These are phyloP conservation scores for Penicillium ochrochloron DNA, from an alignment of 495 filamentous ascomycete species.

Conservation along the genomic window DNA sequence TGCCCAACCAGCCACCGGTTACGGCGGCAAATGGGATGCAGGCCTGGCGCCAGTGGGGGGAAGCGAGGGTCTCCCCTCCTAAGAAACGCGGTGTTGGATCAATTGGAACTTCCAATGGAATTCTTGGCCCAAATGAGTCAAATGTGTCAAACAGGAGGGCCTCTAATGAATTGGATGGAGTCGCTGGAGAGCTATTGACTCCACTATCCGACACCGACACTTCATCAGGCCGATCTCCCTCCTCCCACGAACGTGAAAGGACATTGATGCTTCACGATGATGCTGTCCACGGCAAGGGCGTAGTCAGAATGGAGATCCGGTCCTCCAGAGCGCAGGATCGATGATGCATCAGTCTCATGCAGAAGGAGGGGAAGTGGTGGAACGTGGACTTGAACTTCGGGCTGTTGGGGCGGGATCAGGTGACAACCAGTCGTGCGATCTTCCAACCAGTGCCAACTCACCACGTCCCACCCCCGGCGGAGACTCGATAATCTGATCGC, in stretches of 20 bases:
- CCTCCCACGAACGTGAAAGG: neutral
- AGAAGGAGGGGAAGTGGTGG: slow-evolving; percentile 19
- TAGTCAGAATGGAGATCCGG: slow-evolving; percentile 26
- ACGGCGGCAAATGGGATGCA: slow-evolving; percentile 43
- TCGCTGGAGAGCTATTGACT: slow-evolving; percentile 16
- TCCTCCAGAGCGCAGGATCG: slow-evolving; percentile 9
- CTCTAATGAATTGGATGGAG: slow-evolving; percentile 26
- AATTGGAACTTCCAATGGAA: slow-evolving; percentile 5
- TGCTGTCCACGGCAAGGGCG: slow-evolving; percentile 25
- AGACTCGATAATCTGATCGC: slow-evolving; percentile 20
- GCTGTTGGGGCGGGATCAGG: slow-evolving; percentile 26
- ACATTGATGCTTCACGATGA: slow-evolving; percentile 10
- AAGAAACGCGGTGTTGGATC: slow-evolving; percentile 13
- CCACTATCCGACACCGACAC: slow-evolving; percentile 38
- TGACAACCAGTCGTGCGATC: slow-evolving; percentile 23
- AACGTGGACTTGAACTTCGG: slow-evolving; percentile 7
- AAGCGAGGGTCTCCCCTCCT: slow-evolving; percentile 7
- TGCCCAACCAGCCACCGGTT: slow-evolving; percentile 47
- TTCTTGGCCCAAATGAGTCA: slow-evolving; percentile 22
- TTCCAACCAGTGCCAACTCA: slow-evolving; percentile 19
- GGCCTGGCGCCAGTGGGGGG: slow-evolving; percentile 27
- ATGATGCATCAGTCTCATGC: slow-evolving; percentile 17
- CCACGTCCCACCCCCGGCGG: slow-evolving; percentile 17
- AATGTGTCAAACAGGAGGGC: slow-evolving; percentile 11
- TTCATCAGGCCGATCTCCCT: slow-evolving; percentile 28